Percentiles rank a stretch among this genome's conserved stretches.
Evolutionary conservation across 768 basidiomycete genomes (phyloP).

Genomic region (Pleurotus djamor): DNA sequence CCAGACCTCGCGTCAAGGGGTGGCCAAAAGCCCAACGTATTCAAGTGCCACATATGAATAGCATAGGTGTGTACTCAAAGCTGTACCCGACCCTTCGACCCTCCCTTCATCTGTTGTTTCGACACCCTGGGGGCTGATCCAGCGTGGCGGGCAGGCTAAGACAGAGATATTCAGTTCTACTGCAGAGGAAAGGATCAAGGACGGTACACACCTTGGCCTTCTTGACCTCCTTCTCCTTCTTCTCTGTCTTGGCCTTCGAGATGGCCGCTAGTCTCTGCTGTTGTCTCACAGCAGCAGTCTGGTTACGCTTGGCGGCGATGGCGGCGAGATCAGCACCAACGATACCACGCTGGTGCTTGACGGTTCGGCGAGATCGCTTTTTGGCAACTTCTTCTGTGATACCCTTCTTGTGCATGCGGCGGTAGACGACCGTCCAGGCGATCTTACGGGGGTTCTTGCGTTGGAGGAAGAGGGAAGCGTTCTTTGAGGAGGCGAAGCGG

Average conservation of each 20-base stretch:
- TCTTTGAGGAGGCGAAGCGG: constrained; percentile 94
- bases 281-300: constrained; percentile 80
- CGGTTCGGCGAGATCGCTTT: constrained; percentile 95
- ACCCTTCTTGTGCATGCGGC: constrained; percentile 99
- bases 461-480: constrained; percentile 94
- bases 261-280: constrained; percentile 86
- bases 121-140: constrained; percentile 80
- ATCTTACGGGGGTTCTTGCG: constrained; percentile 99
- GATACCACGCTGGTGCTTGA: constrained; percentile 98
- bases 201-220: constrained; percentile 68
- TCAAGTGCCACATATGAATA: too few relatives aligned
- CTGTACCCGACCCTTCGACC: constrained; percentile 70
- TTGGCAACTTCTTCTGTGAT: constrained; percentile 98
- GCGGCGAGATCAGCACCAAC: constrained; percentile 93
- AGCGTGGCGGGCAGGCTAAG: constrained; percentile 56
- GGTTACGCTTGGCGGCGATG: constrained; percentile 91
- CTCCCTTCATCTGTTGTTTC: constrained; percentile 96
- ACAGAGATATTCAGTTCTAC: constrained; percentile 4
- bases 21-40: too few relatives aligned
- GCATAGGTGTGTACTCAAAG: not conserved
- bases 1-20: too few relatives aligned
- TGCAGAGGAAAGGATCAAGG: not conserved
- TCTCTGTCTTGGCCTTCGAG: constrained; percentile 92
- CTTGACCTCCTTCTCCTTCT: constrained; percentile 94
- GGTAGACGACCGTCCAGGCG: constrained; percentile 93